These are phyloP conservation scores for Aegle marmelos DNA, from an alignment of 345 rosid species.

Conservation along the genomic window DNA sequence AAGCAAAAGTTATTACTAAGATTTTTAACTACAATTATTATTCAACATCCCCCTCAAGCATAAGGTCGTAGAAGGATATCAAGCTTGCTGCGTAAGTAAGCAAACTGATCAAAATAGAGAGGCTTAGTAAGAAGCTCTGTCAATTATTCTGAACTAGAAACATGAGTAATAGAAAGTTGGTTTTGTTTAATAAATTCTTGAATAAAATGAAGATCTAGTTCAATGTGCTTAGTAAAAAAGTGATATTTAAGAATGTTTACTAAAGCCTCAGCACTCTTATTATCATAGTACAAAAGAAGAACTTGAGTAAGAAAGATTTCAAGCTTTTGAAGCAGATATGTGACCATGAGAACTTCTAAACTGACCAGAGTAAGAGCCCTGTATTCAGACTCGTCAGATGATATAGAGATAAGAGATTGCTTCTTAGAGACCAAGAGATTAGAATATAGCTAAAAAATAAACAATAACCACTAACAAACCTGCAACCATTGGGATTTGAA, in stretches of 20 bases:
- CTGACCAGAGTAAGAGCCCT: too few species aligned
- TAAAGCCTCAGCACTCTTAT: not conserved
- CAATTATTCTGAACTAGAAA: not conserved
- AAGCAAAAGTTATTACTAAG: too few species aligned
- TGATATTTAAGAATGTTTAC: not conserved
- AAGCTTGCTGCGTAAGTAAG: too few species aligned
- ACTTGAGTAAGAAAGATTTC: not conserved
- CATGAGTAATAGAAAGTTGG: too few species aligned
- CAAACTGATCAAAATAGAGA: not conserved
- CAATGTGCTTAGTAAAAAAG: not conserved
- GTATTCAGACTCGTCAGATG: too few species aligned
- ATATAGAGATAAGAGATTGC: too few species aligned
- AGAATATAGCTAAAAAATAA: too few species aligned
- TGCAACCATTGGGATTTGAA: not conserved
- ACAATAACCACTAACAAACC: not conserved
- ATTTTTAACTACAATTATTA: too few species aligned
- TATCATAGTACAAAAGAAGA: not conserved
- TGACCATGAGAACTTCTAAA: not conserved
- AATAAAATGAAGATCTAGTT: not conserved
- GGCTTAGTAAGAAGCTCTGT: not conserved
- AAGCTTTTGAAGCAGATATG: not conserved
- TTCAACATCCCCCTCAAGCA: too few species aligned
- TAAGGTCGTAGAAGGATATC: too few species aligned
- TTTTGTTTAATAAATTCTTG: not conserved
- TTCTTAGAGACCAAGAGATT: too few species aligned